These are phyloP conservation scores for Ceratobasidium sp. DNA, from an alignment of 1,284 basidiomycete species.

Conservation along the genomic window DNA sequence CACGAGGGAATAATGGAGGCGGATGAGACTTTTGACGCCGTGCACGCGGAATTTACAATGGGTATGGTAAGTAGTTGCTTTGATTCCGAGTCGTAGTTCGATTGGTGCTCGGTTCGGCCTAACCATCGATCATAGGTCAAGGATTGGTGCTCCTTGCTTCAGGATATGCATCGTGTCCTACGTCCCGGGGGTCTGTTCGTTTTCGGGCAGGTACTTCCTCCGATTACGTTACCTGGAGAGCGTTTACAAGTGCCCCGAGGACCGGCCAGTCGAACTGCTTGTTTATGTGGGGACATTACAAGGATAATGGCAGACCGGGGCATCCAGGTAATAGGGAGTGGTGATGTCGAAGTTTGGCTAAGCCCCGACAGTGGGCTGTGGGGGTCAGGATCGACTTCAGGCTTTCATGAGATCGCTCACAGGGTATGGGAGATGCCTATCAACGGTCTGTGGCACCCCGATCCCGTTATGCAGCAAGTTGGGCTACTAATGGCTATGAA, in stretches of 20 bases:
- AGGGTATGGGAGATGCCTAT: constrained; percentile 15
- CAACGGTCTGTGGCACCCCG: no score
- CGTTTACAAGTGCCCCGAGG: constrained; percentile 3
- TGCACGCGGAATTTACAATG: constrained; percentile 43
- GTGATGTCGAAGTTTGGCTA: constrained; percentile 9
- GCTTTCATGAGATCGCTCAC: neutral
- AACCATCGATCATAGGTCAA: neutral
- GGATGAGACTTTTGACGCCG: constrained; percentile 43
- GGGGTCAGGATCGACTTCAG: neutral
- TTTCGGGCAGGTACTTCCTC: constrained; percentile 44
- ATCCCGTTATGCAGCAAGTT: constrained; percentile 24
- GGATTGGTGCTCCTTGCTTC: constrained; percentile 39
- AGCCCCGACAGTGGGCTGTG: no score
- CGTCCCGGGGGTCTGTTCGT: constrained; percentile 45
- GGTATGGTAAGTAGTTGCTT: neutral
- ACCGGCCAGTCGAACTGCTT: neutral
- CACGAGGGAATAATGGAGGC: constrained; percentile 42
- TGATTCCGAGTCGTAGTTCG: neutral
- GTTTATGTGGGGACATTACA: neutral
- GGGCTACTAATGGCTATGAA: constrained; percentile 35
- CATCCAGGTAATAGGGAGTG: neutral
- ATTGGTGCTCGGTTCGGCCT: neutral
- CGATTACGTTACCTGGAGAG: constrained; percentile 2
- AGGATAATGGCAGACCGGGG: neutral
- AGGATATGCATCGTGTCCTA: constrained; percentile 44